A percentile compares a stretch with the other conserved stretches of the same genome.
phyloP scores from a whole-genome alignment of 75 land plant species.

The Chamaecyparis obtusa region DNA sequence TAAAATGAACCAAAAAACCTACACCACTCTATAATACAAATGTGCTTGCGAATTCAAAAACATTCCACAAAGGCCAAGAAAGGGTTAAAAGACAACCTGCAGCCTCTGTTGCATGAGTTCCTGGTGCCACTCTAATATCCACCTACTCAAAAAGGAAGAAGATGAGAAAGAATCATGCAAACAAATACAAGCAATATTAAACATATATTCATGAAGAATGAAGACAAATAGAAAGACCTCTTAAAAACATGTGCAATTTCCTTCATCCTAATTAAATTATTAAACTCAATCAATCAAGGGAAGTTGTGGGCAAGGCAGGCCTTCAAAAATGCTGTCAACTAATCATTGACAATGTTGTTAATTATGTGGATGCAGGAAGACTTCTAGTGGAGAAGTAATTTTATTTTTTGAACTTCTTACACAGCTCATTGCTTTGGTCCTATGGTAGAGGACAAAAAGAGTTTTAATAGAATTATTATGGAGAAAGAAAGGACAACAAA shows the following conservation, averaged over 20 bases:
- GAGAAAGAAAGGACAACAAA: neutral
- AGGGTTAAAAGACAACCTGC: slow-evolving; percentile 50
- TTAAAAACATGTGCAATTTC: neutral
- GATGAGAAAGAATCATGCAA: neutral
- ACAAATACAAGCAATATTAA: neutral
- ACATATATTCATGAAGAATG: neutral
- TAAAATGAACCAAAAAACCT: neutral
- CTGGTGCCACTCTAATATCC: slow-evolving; percentile 89
- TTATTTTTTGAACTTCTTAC: neutral
- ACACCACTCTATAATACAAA: neutral
- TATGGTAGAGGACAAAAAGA: neutral
- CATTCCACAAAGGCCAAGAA: neutral
- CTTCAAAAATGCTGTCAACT: too few relatives aligned
- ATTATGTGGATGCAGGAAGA: neutral
- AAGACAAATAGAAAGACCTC: neutral
- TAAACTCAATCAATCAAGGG: neutral
- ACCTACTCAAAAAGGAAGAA: slow-evolving; percentile 41
- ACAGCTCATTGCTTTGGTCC: too few relatives aligned
- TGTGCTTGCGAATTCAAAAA: neutral
- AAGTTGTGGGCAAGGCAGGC: neutral
- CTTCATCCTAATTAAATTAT: neutral
- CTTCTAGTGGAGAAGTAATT: neutral
- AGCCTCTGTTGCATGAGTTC: slow-evolving; percentile 88
- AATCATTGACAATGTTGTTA: neutral
- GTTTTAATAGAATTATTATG: neutral